Percentiles rank a stretch among this genome's conserved stretches.
These are phyloP conservation scores for Ichthyophthirius multifiliis DNA, from an alignment of 169 alveolate genomes.

Conservation along the genomic window DNA sequence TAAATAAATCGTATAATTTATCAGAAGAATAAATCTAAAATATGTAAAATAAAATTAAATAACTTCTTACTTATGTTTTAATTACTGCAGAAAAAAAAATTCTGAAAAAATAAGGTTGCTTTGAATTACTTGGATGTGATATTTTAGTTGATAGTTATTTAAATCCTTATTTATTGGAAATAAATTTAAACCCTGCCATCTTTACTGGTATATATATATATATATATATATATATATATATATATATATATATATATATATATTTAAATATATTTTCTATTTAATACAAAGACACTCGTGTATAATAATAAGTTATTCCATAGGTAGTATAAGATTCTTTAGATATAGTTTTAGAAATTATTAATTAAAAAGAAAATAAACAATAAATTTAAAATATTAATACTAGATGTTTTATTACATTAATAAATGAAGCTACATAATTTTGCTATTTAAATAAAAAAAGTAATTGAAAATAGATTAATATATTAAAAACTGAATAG, in stretches of 20 bases:
- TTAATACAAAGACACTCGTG: slow-evolving; percentile 21
- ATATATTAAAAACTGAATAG: no score
- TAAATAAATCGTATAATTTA: neutral
- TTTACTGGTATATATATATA: slow-evolving; percentile 11
- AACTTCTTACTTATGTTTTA: slow-evolving; percentile 46
- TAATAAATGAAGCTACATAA: no score
- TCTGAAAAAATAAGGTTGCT: slow-evolving; percentile 59
- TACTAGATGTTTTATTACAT: no score
- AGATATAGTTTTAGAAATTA: slow-evolving; percentile 28
- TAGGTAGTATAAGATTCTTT: slow-evolving; percentile 19
- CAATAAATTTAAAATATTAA: no score
- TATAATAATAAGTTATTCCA: slow-evolving; percentile 21
- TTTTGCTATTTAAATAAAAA: no score
- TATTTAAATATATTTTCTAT: neutral
- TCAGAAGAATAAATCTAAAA: slow-evolving; percentile 6
- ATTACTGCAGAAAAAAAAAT: slow-evolving; percentile 47
- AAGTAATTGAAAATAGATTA: no score
- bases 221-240: neutral
- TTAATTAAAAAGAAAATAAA: no score
- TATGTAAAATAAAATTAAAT: slow-evolving; percentile 42
- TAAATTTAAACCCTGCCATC: slow-evolving; percentile 82
- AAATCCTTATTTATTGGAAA: slow-evolving; percentile 76
- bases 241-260: neutral
- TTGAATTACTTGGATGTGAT: slow-evolving; percentile 84
- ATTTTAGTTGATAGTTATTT: slow-evolving; percentile 67